These are phyloP conservation scores for Biscogniauxia mediterranea DNA, from an alignment of 2,329 filamentous ascomycete species.

Conservation along the genomic window DNA sequence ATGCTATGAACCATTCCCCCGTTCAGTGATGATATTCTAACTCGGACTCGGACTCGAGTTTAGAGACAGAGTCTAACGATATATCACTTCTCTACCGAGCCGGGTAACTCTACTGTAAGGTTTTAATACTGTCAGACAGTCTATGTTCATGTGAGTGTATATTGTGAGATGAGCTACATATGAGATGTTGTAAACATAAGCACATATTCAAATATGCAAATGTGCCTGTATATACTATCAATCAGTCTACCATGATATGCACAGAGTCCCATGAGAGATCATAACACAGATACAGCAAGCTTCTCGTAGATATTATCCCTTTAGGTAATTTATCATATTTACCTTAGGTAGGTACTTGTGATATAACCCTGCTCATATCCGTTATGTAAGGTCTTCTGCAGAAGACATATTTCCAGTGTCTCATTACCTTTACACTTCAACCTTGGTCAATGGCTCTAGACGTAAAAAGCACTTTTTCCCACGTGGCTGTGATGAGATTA, in stretches of 20 bases:
- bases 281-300: too few relatives aligned
- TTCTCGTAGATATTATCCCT: too few relatives aligned
- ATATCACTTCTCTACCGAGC: neutral
- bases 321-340: too few relatives aligned
- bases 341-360: neutral
- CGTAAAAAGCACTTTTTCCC: constrained; percentile 58
- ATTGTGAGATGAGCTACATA: neutral
- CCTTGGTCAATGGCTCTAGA: constrained; percentile 31
- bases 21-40: neutral
- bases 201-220: neutral
- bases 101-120: neutral
- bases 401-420: neutral
- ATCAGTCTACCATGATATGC: neutral
- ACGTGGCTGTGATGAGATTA: constrained; percentile 63
- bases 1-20: neutral
- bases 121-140: neutral
- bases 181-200: neutral
- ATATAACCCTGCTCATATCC: neutral
- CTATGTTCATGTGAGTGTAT: neutral
- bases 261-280: too few relatives aligned
- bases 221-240: neutral
- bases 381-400: neutral
- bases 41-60: neutral
- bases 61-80: neutral
- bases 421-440: neutral